Conservation (phyloP, 2,329 filamentous ascomycete species). For the Rutstroemia sp. region DNA sequence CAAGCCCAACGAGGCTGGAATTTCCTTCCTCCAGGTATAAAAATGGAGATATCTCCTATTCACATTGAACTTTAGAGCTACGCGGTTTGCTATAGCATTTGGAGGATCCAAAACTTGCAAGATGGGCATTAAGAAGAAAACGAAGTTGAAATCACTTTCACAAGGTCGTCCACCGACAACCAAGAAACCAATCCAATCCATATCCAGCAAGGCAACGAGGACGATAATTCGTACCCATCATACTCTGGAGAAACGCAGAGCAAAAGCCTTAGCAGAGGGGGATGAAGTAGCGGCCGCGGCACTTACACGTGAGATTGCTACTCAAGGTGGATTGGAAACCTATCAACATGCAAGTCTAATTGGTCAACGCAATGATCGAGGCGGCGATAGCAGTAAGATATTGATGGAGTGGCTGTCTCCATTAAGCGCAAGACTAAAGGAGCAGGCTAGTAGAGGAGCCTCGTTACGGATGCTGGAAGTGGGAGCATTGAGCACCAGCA, state of each 20-base stretch:
- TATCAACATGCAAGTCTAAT: constrained; percentile 65
- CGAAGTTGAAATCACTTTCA: constrained; percentile 40
- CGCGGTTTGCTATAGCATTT: not conserved
- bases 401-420: constrained; percentile 55
- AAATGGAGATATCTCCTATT: not conserved
- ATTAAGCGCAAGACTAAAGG: constrained; percentile 23
- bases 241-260: constrained; percentile 54
- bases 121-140: constrained; percentile 40
- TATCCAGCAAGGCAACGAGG: constrained; percentile 58
- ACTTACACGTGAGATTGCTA: constrained; percentile 46
- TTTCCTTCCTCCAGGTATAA: too few relatives aligned
- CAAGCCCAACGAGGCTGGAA: too few relatives aligned
- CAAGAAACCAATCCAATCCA: constrained; percentile 42
- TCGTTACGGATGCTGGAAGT: constrained; percentile 73
- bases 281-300: constrained; percentile 40
- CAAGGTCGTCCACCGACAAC: constrained; percentile 47
- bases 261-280: constrained; percentile 47
- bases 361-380: constrained; percentile 57
- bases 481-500: constrained; percentile 75
- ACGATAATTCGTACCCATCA: constrained; percentile 59
- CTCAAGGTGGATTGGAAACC: constrained; percentile 51
- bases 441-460: constrained; percentile 14
- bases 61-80: not conserved
- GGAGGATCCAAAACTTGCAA: constrained; percentile 1
- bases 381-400: constrained; percentile 58